phyloP scores from a whole-genome alignment of 768 basidiomycete genomes.

The Xerocomellus amylosporus region DNA sequence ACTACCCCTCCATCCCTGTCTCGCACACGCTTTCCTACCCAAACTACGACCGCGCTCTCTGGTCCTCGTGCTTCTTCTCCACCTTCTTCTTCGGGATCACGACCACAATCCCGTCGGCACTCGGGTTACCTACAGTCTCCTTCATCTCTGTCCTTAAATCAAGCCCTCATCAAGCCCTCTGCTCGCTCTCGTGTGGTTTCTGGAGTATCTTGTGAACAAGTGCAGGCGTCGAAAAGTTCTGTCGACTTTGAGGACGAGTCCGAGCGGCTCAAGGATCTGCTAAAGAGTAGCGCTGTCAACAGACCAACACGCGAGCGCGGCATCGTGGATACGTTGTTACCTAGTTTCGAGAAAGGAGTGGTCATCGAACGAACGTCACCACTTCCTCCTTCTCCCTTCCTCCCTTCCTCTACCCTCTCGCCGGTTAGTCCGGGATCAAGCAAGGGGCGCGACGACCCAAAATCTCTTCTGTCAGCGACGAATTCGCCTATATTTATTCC shows the following conservation, averaged over 20 bases:
- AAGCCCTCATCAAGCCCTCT: slow-evolving; percentile 51
- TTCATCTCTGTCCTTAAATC: slow-evolving; percentile 35
- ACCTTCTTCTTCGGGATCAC: slow-evolving; percentile 22
- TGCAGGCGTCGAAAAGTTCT: slow-evolving; percentile 73
- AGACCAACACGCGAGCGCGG: slow-evolving; percentile 26
- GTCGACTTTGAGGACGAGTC: slow-evolving; percentile 83
- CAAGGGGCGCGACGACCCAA: slow-evolving; percentile 34
- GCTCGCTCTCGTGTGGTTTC: slow-evolving; percentile 64
- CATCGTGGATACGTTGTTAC: slow-evolving; percentile 32
- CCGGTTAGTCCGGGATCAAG: slow-evolving; percentile 15
- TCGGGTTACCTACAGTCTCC: slow-evolving; percentile 35
- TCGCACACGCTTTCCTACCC: slow-evolving; percentile 12
- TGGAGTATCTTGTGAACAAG: slow-evolving; percentile 65
- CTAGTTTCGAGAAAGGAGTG: slow-evolving; percentile 29
- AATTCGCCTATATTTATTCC: slow-evolving; percentile 44
- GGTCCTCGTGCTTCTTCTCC: slow-evolving; percentile 13
- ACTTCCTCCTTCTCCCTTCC: slow-evolving; percentile 14
- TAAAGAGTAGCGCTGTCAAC: slow-evolving; percentile 52
- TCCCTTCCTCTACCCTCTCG: background rate
- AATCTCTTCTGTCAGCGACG: slow-evolving; percentile 45
- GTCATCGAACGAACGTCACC: slow-evolving; percentile 23
- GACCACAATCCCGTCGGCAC: slow-evolving; percentile 24
- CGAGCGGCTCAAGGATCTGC: slow-evolving; percentile 68
- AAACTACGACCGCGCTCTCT: slow-evolving; percentile 2
- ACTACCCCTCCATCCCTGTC: slow-evolving; percentile 5